These are phyloP conservation scores for Tylopilus cervinicoccineus DNA, from an alignment of 768 basidiomycete genomes.

Conservation along the genomic window DNA sequence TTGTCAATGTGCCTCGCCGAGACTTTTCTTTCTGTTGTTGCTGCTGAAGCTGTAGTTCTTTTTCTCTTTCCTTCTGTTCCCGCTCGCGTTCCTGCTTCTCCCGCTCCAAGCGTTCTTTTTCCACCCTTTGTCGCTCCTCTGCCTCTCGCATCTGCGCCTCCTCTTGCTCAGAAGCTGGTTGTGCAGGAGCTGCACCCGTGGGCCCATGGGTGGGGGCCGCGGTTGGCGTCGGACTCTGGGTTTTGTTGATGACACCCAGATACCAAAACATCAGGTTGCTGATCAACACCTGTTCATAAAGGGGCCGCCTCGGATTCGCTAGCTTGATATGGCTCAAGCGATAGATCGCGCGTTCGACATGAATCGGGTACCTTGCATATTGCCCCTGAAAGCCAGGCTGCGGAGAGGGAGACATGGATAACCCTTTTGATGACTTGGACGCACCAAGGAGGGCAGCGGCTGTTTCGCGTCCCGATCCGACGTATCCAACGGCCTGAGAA, in stretches of 20 bases:
- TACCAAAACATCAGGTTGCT: slow-evolving; percentile 99
- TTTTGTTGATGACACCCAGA: slow-evolving; percentile 93
- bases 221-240: slow-evolving; percentile 48
- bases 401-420: slow-evolving; percentile 60
- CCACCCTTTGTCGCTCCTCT: slow-evolving; percentile 37
- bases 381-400: slow-evolving; percentile 34
- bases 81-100: slow-evolving; percentile 55
- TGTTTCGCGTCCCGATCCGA: slow-evolving; percentile 72
- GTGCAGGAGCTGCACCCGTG: slow-evolving; percentile 18
- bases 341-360: slow-evolving; percentile 98
- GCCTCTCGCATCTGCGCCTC: slow-evolving; percentile 37
- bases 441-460: slow-evolving; percentile 84
- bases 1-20: slow-evolving; percentile 60
- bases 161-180: slow-evolving; percentile 33
- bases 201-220: slow-evolving; percentile 31
- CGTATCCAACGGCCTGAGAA: slow-evolving; percentile 30
- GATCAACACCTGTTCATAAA: slow-evolving; percentile 95
- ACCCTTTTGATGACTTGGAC: slow-evolving; percentile 72
- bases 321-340: slow-evolving; percentile 97
- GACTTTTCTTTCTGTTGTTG: slow-evolving; percentile 39
- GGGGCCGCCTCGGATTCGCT: slow-evolving; percentile 91
- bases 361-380: slow-evolving; percentile 90
- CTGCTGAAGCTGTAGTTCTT: slow-evolving; percentile 32
- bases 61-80: slow-evolving; percentile 39
- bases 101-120: slow-evolving; percentile 43